Percentiles rank a stretch among this genome's conserved stretches.
phyloP scores from a whole-genome alignment of 2,329 filamentous ascomycete genomes.

The Pyrenochaeta sp. region DNA sequence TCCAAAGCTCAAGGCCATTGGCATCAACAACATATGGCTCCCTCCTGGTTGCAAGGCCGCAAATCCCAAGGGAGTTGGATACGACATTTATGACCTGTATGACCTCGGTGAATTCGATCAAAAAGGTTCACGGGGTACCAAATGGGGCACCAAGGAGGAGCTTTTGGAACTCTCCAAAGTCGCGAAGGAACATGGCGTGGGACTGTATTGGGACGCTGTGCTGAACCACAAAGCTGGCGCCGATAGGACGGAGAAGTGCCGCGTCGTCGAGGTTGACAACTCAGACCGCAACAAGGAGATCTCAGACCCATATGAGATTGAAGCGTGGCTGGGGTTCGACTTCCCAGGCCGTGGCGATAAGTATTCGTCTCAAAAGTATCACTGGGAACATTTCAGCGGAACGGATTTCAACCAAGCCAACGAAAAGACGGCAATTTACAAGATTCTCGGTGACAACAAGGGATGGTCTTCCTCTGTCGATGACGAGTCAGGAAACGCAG shows the following conservation, averaged over 20 bases:
- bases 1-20: conserved; percentile 64
- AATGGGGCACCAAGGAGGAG: conserved; percentile 73
- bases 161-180: conserved; percentile 60
- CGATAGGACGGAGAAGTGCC: conserved; percentile 68
- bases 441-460: conserved; percentile 69
- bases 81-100: conserved; percentile 70
- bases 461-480: conserved; percentile 70
- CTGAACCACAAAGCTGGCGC: conserved; percentile 76
- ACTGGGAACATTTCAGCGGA: conserved; percentile 72
- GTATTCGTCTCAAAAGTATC: conserved; percentile 70
- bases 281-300: conserved; percentile 63
- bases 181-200: conserved; percentile 63
- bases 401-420: conserved; percentile 69
- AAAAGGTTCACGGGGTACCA: conserved; percentile 68
- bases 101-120: conserved; percentile 77
- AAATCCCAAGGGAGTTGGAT: conserved; percentile 67
- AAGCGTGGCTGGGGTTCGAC: conserved; percentile 72
- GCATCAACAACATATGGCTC: conserved; percentile 66
- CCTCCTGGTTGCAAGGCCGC: conserved; percentile 75
- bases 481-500: conserved; percentile 69
- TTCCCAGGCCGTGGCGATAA: conserved; percentile 67
- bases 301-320: conserved; percentile 66
- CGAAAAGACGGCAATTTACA: conserved; percentile 69
- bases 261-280: conserved; percentile 69
- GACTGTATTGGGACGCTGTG: conserved; percentile 73